Evolutionary conservation across 352 stramenopile genomes (phyloP), one percentile per base, ranked within the genome.

Genomic region (Plasmopara viticola): DNA sequence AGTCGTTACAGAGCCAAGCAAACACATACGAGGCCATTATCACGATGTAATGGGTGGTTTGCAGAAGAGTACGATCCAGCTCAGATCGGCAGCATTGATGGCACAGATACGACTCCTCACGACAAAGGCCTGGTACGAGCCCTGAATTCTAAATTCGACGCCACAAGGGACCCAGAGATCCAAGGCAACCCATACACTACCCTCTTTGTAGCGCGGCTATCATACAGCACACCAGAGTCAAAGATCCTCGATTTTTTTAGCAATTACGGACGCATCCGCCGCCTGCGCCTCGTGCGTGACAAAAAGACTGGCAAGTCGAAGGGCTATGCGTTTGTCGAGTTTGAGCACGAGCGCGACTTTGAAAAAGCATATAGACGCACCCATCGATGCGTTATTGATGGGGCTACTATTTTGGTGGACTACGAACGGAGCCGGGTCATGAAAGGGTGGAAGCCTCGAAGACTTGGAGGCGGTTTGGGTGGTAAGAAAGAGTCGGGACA

Each of bases 271-370:
- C 47, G 52, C 4, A 64, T 93, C 41, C 29, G 49, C 6, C 62
- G 58, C n/a, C 47, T 86, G 48, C 77, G 79, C 20, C 65, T 93
- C 5, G 82, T 93, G 45, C 70, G 72, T 9, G 74, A 93, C 45
- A 66, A 80, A 9, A 70, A 62, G 33, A 87, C 79, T 15, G 50
- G 77, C 48, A 69, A 70, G 44, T 88, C 78, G 53, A 83, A 75
- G 33, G 79, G 79, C 41, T 90, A 93, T 64, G 79, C 82, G 28
- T 93, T 93, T 56, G 58, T 93, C 25, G 79, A 88, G 51, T 93
- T 86, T 47, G 64, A 59, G 31, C 46, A 64, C 34, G 76, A 86
- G 51, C 58, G 59, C 17, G 65, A 70, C 40, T 90, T 89, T 42
- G 66, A 70, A 49, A 55, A 52, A 29, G 83, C 83, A 7, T 91